phyloP scores from a whole-genome alignment of 148 eudicot genomes.

The Chenopodium album region DNA sequence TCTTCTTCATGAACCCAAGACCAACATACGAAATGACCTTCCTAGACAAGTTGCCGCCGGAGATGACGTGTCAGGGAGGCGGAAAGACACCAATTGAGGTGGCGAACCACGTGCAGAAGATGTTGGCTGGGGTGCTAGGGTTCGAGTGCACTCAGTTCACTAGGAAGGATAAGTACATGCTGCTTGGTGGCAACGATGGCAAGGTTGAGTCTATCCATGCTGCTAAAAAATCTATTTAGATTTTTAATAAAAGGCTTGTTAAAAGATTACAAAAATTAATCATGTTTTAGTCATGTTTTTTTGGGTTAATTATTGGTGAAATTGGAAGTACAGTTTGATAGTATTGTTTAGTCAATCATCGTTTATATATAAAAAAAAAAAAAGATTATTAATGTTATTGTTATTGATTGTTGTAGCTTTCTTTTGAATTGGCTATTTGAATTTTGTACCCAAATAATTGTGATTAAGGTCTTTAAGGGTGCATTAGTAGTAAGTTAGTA shows the following conservation, averaged over 20 bases:
- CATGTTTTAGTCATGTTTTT: neutral
- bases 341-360: neutral
- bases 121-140: constrained; percentile 74
- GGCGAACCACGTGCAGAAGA: constrained; percentile 93
- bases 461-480: constrained; percentile 14
- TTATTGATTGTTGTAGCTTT: neutral
- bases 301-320: neutral
- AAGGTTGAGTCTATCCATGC: constrained; percentile 85
- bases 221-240: constrained; percentile 36
- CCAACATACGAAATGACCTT: constrained; percentile 89
- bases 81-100: constrained; percentile 87
- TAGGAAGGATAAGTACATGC: constrained; percentile 89
- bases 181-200: constrained; percentile 95
- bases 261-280: no score
- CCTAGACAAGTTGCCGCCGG: constrained; percentile 64
- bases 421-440: neutral
- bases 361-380: no score
- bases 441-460: constrained; percentile 10
- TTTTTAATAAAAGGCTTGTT: neutral
- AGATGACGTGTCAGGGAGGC: constrained; percentile 72
- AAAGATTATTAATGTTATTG: neutral
- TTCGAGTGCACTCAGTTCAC: constrained; percentile 95
- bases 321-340: neutral
- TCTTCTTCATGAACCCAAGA: constrained; percentile 96
- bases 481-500: neutral